phyloP scores from a whole-genome alignment of 2,329 filamentous ascomycete species.

The Cladosporium velox region DNA sequence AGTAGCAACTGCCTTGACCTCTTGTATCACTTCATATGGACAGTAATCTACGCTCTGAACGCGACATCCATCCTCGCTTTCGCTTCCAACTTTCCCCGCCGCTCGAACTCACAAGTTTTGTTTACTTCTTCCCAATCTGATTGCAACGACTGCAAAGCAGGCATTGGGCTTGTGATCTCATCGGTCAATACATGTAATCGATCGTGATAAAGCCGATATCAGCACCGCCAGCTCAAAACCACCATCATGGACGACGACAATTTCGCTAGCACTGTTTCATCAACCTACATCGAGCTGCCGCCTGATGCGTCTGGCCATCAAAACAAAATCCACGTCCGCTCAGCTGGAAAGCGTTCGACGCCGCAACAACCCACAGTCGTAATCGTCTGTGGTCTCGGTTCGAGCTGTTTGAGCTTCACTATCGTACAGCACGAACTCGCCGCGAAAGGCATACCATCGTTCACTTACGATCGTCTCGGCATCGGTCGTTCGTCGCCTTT shows the following conservation, averaged over 20 bases:
- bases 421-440: neutral
- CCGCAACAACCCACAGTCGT: neutral
- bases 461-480: conserved; percentile 4
- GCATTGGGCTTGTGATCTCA: neutral
- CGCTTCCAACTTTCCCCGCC: neutral
- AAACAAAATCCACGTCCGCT: neutral
- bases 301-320: neutral
- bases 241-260: neutral
- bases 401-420: neutral
- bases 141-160: neutral
- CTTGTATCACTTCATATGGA: neutral
- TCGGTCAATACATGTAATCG: neutral
- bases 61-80: neutral
- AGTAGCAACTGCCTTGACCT: neutral
- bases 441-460: neutral
- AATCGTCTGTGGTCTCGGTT: neutral
- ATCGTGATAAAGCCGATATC: neutral
- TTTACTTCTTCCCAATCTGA: neutral
- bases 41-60: neutral
- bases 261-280: neutral
- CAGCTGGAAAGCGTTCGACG: neutral
- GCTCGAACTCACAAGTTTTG: neutral
- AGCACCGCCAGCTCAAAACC: neutral
- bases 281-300: neutral
- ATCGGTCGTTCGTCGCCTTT: neutral